Evolutionary conservation across 2,329 filamentous ascomycete species (phyloP).

Genomic region (Scortechinia acanthostroma): DNA sequence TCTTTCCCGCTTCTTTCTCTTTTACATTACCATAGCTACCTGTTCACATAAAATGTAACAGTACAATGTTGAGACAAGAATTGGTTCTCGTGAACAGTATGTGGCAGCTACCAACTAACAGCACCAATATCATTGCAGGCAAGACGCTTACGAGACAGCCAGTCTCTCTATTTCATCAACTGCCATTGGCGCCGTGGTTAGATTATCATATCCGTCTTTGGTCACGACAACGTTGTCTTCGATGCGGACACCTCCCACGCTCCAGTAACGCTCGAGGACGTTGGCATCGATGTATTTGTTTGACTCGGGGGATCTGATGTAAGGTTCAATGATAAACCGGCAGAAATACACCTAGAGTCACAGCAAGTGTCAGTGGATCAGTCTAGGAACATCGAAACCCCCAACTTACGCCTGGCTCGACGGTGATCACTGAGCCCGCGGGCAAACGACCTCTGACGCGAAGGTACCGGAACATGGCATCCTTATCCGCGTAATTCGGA

Average conservation of each 20-base stretch:
- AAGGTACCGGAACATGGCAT: conserved; percentile 81
- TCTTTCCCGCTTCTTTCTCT: no score
- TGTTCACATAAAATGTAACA: no score
- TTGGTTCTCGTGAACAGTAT: no score
- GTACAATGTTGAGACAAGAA: no score
- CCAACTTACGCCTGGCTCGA: conserved; percentile 75
- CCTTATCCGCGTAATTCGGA: conserved; percentile 70
- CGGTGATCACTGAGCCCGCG: conserved; percentile 78
- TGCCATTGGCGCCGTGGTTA: not conserved
- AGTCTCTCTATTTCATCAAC: not conserved
- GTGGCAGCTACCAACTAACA: no score
- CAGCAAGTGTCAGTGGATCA: not conserved
- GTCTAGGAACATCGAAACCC: not conserved
- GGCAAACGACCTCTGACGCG: conserved; percentile 71
- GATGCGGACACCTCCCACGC: conserved; percentile 60
- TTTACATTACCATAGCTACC: no score
- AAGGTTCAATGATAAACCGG: conserved; percentile 78
- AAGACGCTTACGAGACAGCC: no score
- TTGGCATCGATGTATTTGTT: conserved; percentile 69
- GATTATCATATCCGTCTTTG: conserved; percentile 1
- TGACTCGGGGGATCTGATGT: conserved; percentile 65
- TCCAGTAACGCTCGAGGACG: conserved; percentile 74
- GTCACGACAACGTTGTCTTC: not conserved
- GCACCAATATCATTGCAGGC: no score
- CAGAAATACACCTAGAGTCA: conserved; percentile 77